These are phyloP conservation scores for Stagonosporopsis tanaceti DNA, from an alignment of 2,329 filamentous ascomycete genomes.

Conservation along the genomic window DNA sequence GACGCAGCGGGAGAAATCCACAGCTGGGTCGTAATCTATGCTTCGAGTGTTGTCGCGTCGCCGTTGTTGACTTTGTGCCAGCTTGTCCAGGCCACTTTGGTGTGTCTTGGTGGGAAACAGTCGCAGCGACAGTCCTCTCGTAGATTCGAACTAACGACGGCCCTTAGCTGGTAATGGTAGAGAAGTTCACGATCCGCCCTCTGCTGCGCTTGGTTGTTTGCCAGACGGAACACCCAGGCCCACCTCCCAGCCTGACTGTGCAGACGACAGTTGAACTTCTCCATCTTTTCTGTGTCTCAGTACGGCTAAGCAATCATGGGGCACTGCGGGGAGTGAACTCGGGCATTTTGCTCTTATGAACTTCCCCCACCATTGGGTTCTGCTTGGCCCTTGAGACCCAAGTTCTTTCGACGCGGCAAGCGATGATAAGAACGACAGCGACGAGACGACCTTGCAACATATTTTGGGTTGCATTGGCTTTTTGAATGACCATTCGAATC, in stretches of 20 bases:
- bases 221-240: not conserved
- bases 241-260: not conserved
- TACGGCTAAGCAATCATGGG: not conserved
- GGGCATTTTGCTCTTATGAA: not conserved
- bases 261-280: not conserved
- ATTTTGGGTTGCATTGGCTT: not conserved
- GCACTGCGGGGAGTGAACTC: not conserved
- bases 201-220: not conserved
- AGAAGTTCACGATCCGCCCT: not conserved
- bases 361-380: not conserved
- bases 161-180: not conserved
- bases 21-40: conserved; percentile 31
- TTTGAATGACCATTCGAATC: not conserved
- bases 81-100: not conserved
- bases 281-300: not conserved
- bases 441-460: not conserved
- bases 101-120: not conserved
- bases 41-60: conserved; percentile 17
- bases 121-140: not conserved
- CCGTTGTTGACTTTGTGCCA: conserved; percentile 12
- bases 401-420: not conserved
- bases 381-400: not conserved
- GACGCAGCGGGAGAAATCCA: conserved; percentile 42
- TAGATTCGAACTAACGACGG: not conserved
- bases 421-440: not conserved